A percentile compares a stretch with the other conserved stretches of the same genome.
Evolutionary conservation across 2,329 filamentous ascomycete genomes (phyloP).

Genomic region (Claviceps purpurea): DNA sequence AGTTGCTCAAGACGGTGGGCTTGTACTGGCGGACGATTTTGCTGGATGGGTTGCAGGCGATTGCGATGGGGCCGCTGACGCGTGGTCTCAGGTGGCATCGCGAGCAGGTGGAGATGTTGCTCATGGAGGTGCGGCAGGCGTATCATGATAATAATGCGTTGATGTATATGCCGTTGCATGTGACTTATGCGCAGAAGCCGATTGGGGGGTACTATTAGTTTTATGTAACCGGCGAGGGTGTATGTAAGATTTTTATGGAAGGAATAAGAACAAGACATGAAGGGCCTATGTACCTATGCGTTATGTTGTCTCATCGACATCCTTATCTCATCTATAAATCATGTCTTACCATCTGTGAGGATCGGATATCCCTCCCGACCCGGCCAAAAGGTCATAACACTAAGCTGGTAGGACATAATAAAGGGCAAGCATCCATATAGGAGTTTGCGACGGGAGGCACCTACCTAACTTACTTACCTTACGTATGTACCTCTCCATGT

Average conservation of each 20-base stretch:
- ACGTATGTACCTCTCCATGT: too few species aligned
- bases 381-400: too few species aligned
- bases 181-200: conserved; percentile 42
- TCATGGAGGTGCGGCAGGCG: conserved; percentile 34
- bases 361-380: too few species aligned
- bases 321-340: too few species aligned
- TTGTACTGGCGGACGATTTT: conserved; percentile 38
- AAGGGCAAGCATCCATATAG: too few species aligned
- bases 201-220: conserved; percentile 1
- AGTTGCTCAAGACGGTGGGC: conserved; percentile 36
- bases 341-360: too few species aligned
- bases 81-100: conserved; percentile 33
- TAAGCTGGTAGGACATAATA: too few species aligned
- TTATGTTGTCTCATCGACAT: too few species aligned
- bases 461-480: too few species aligned
- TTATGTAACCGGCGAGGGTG: neutral
- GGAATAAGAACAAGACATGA: neutral
- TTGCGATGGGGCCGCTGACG: conserved; percentile 38
- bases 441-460: too few species aligned
- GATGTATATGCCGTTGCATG: conserved; percentile 42
- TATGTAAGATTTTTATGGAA: too few species aligned
- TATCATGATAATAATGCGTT: conserved; percentile 31
- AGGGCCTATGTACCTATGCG: neutral
- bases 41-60: conserved; percentile 35
- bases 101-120: conserved; percentile 34